Evolutionary conservation across 139 green algal genomes (phyloP).

Genomic region (Haematococcus lacustris): DNA sequence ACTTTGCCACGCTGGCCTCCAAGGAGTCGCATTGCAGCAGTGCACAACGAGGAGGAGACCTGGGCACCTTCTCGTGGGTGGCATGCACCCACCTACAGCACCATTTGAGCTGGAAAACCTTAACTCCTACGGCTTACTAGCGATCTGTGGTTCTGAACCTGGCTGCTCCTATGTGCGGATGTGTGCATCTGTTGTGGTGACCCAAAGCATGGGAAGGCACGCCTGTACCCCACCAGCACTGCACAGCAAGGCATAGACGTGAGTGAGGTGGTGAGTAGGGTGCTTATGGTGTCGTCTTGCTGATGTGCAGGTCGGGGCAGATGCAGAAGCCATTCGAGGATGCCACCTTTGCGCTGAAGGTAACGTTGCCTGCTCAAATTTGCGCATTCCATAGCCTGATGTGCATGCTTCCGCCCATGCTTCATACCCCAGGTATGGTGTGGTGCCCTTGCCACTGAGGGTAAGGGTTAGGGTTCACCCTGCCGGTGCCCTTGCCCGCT

Average conservation of each 20-base stretch:
- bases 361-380: conserved; percentile 31
- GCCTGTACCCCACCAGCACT: neutral
- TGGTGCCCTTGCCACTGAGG: neutral
- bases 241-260: neutral
- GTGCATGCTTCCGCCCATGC: neutral
- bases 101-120: neutral
- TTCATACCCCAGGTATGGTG: neutral
- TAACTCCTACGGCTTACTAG: neutral
- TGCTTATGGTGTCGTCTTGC: neutral
- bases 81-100: no score
- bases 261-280: neutral
- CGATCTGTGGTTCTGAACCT: neutral
- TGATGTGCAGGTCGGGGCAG: conserved; percentile 48
- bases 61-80: conserved; percentile 74
- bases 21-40: conserved; percentile 78
- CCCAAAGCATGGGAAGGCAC: neutral
- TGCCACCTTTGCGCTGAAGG: conserved; percentile 50
- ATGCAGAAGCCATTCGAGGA: conserved; percentile 86
- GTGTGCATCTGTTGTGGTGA: neutral
- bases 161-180: no score
- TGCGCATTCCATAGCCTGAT: neutral
- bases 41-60: conserved; percentile 66
- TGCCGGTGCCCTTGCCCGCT: neutral
- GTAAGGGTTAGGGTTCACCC: neutral
- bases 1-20: conserved; percentile 64